A percentile compares a stretch with the other conserved stretches of the same genome.
Conservation (phyloP, 2,329 filamentous ascomycete species). For the Celoporthe dispersa region DNA sequence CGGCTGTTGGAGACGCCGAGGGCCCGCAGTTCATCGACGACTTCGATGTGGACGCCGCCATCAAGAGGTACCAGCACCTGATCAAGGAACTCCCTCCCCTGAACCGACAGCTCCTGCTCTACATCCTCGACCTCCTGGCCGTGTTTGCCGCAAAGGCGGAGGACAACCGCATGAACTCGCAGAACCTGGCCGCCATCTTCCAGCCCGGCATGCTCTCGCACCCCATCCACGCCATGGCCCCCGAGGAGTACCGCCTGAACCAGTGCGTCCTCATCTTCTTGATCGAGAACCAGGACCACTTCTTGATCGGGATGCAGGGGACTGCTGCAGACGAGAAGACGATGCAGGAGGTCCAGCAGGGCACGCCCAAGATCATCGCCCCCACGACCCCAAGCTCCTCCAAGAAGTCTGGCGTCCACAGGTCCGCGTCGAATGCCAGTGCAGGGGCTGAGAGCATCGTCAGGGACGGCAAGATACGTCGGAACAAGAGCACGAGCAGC, state of each 20-base stretch:
- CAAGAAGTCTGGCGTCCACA: constrained; percentile 63
- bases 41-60: constrained; percentile 76
- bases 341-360: constrained; percentile 68
- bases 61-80: constrained; percentile 81
- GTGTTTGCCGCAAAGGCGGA: constrained; percentile 98
- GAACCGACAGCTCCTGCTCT: constrained; percentile 91
- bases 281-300: constrained; percentile 98
- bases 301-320: constrained; percentile 97
- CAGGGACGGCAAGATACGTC: constrained; percentile 76
- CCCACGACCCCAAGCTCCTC: constrained; percentile 55
- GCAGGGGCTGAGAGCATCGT: constrained; percentile 86
- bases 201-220: constrained; percentile 96
- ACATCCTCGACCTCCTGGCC: constrained; percentile 92
- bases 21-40: constrained; percentile 72
- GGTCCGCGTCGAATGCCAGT: constrained; percentile 87
- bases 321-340: constrained; percentile 92
- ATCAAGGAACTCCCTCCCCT: constrained; percentile 93
- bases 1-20: constrained; percentile 72
- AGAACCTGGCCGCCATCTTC: constrained; percentile 95
- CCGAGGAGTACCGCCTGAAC: constrained; percentile 89
- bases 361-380: constrained; percentile 60
- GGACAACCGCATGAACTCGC: constrained; percentile 94
- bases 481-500: constrained; percentile 94
- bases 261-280: constrained; percentile 97
- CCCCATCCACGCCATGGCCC: constrained; percentile 92